phyloP scores from a whole-genome alignment of 495 filamentous ascomycete species.

The Clavariopsis aquatica region DNA sequence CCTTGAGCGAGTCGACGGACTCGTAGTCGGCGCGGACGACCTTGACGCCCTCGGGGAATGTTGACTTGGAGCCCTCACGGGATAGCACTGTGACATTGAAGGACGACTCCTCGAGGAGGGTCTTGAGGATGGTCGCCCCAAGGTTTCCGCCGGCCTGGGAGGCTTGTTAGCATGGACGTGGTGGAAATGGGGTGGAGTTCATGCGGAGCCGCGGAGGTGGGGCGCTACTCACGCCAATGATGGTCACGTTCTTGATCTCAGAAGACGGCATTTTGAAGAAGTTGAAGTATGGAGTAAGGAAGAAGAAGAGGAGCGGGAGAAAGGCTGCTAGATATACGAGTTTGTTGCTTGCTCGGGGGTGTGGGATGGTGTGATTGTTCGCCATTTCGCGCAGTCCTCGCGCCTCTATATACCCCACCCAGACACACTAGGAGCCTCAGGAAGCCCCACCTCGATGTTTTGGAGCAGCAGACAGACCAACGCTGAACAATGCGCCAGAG shows the following conservation, averaged over 20 bases:
- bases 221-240: slow-evolving; percentile 34
- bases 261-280: slow-evolving; percentile 24
- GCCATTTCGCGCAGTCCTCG: slow-evolving; percentile 9
- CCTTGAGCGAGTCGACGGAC: slow-evolving; percentile 54
- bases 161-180: slow-evolving; percentile 2
- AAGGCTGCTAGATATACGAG: slow-evolving; percentile 20
- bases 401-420: slow-evolving; percentile 17
- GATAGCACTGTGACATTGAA: slow-evolving; percentile 62
- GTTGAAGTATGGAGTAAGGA: slow-evolving; percentile 10
- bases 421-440: background rate
- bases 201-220: slow-evolving; percentile 9
- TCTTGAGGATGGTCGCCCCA: slow-evolving; percentile 46
- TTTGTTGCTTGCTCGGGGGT: background rate
- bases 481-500: background rate
- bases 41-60: slow-evolving; percentile 47
- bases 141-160: slow-evolving; percentile 47
- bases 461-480: background rate
- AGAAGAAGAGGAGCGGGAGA: slow-evolving; percentile 9
- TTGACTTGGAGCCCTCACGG: slow-evolving; percentile 46
- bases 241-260: slow-evolving; percentile 37
- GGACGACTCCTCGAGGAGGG: slow-evolving; percentile 43
- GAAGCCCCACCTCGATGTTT: background rate
- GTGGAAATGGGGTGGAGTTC: background rate
- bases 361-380: slow-evolving; percentile 26
- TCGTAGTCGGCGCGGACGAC: slow-evolving; percentile 64